A percentile compares a stretch with the other conserved stretches of the same genome.
phyloP scores from a whole-genome alignment of 768 basidiomycete species.

The Naganishia vaughanmartiniae region DNA sequence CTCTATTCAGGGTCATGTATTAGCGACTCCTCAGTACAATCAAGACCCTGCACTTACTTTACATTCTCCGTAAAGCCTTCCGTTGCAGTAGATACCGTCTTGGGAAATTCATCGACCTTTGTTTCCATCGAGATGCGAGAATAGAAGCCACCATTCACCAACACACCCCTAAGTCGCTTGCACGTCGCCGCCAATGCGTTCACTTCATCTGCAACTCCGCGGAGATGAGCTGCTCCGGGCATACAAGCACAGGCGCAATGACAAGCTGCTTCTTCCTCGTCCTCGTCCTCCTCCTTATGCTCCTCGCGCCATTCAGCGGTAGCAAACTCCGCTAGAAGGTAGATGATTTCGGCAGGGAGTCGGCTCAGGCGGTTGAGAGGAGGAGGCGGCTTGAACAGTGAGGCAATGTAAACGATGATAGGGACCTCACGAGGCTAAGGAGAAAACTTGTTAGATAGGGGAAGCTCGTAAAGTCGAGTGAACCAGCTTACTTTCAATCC shows the following conservation, averaged over 20 bases:
- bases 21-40: not conserved
- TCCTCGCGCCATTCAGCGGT: not conserved
- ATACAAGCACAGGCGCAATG: not conserved
- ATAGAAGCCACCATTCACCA: slow-evolving; percentile 2
- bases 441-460: not conserved
- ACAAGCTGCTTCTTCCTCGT: not conserved
- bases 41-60: not conserved
- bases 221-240: not conserved
- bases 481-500: not conserved
- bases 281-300: not conserved
- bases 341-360: not conserved
- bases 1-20: not conserved
- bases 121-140: not conserved
- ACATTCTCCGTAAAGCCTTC: slow-evolving; percentile 1
- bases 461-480: not conserved
- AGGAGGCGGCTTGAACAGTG: not conserved
- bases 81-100: not conserved
- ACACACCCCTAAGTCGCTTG: not conserved
- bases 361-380: not conserved
- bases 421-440: not conserved
- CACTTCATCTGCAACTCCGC: not conserved
- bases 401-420: not conserved
- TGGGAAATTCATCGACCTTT: not conserved
- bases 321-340: not conserved
- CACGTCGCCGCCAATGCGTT: not conserved